A percentile compares a stretch with the other conserved stretches of the same genome.
Evolutionary conservation across 768 basidiomycete species (phyloP).

Genomic region (Tricholoma terreum): DNA sequence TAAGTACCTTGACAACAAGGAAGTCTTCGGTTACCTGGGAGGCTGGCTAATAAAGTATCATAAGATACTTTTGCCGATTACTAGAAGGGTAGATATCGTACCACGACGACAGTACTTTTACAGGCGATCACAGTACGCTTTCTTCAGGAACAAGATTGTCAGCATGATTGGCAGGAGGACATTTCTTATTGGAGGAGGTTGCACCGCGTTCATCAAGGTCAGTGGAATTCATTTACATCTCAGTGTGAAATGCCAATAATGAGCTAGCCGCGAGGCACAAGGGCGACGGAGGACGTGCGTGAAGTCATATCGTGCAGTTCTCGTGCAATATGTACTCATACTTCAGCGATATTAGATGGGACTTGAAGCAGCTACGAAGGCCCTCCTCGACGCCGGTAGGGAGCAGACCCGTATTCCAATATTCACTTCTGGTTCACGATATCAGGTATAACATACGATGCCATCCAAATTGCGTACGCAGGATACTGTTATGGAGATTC

Average conservation of each 20-base stretch:
- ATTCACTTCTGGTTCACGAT: not conserved
- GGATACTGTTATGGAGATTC: conserved; percentile 83
- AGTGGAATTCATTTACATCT: conserved; percentile 6
- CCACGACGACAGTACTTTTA: no score
- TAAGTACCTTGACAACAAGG: no score
- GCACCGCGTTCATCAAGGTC: conserved; percentile 78
- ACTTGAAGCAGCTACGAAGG: conserved; percentile 83
- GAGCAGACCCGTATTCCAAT: conserved; percentile 1
- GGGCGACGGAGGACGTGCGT: conserved; percentile 71
- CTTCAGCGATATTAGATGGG: conserved; percentile 57
- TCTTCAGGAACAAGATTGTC: no score
- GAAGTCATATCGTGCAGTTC: not conserved
- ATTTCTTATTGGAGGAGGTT: conserved; percentile 72
- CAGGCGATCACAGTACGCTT: no score
- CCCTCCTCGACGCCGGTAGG: conserved; percentile 77
- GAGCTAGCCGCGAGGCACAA: conserved; percentile 57
- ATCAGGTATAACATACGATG: conserved; percentile 80
- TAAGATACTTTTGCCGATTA: no score
- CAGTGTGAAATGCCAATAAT: not conserved
- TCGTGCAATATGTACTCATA: not conserved
- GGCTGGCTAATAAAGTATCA: no score
- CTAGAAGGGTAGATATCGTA: no score
- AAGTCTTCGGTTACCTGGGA: no score
- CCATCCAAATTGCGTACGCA: conserved; percentile 67
- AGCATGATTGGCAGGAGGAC: conserved; percentile 44